Base-by-base conservation (phyloP, 2,329 filamentous ascomycete species). In the Colletotrichum sublineola region DNA sequence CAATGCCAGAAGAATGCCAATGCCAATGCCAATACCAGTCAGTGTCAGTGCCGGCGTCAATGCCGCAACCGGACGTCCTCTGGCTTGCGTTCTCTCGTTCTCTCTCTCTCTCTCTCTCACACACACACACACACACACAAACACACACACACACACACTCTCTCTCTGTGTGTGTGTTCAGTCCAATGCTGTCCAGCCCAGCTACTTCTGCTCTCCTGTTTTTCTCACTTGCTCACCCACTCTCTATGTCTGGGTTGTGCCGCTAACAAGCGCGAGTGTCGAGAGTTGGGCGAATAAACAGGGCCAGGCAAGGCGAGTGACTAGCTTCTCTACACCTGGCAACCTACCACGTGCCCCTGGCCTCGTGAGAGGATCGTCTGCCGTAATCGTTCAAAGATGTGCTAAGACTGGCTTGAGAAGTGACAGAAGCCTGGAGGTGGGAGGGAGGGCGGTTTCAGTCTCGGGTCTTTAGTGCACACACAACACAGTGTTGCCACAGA, bases 1-100 rank as follows among this genome's bases (percentile, higher is more conserved):
- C 69, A 69, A 69, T 72, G 60, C 68, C 65, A 71, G 42, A 68
- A 24, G 33, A 57, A 71, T 71, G 57, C 63, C 63, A 63, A 42
- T 36, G 29, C 29, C 53, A 56, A 58, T 58, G 55, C 40, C 55
- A 71, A 36, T 67, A 48, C 63, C 63, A 50, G 24, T 44, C 57
- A 20, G 62, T 55, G 62, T 64, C 62, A 55, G 36, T 64, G 62
- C 62, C 62, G 24, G 48, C 29, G 48, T 64, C 62, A 64, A 64
- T 64, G 62, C 62, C 62, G 62, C 62, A 64, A 64, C 62, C 62
- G 62, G 62, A 64, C 33, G 62, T 64, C 62, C 33, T 31, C 31
- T 44, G n/a, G 24, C 40, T 62, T 48, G 31, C 42, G 31, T n/a
- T 52, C 15, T 24, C 44, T 67, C 31, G 33, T 18, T 36, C n/a